Base-by-base conservation (phyloP, 2,329 filamentous ascomycete genomes). In the Alternaria metachromatica region DNA sequence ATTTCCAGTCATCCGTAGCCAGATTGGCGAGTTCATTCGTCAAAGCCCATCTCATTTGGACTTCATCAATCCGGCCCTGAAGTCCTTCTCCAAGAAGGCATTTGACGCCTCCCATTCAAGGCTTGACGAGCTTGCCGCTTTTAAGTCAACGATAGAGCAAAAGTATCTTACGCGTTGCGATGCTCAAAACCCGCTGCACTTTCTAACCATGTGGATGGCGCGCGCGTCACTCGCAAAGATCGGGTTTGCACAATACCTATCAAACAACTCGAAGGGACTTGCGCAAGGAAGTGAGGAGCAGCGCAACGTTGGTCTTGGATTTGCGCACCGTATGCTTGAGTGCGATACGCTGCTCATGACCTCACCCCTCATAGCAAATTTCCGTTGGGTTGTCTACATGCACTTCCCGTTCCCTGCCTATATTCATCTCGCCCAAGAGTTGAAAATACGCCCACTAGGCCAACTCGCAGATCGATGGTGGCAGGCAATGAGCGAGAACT, bases 321-420 rank as follows among this genome's bases (percentile, higher is more conserved):
- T 79, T 48, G 79, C 81, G 7, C 66, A 82, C 2, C 63, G 59
- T 0, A 80, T 85, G 71, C 80, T 87, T 4, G 78, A 84, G 53
- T 82, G 76, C 66, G 83, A 87, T 62, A 84, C 84, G 0, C 82
- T 78, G 44, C 63, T 85, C 18, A 79, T 82, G 66, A 75, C 68
- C 1, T 84, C 83, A 0, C 76, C 81, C 1, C 72, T 82, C 0
- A 82, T 76, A 3, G 81, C 77, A 69, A 72, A 78, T 4, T 86
- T 77, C 59, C 66, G 63, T 6, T 87, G 85, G 85, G 63, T 83
- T 1, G 56, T 78, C 2, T 72, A 80, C 5, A 74, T 80, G 23
- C 71, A 86, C 66, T 86, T 87, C 59, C 85, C 85, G 0, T 82
- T 86, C 46, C 81, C 81, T 0, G 84, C 83, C 2, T 86, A 85